These are phyloP conservation scores for Solanum bulbocastanum DNA, from an alignment of 257 asterid genomes.

Conservation along the genomic window DNA sequence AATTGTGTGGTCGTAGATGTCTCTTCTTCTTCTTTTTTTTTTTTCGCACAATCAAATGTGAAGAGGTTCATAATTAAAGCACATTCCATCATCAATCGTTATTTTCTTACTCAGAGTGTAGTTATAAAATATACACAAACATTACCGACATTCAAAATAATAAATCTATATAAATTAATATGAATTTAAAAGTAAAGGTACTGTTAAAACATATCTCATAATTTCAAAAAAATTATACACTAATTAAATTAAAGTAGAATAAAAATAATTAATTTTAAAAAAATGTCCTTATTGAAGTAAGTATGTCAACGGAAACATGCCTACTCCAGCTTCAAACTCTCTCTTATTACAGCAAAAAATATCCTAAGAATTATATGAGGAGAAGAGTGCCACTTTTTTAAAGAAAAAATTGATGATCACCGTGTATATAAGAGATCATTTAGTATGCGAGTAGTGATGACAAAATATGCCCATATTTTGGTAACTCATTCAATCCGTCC, in stretches of 20 bases:
- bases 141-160: too few relatives aligned
- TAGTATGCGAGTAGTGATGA: not conserved
- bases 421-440: not conserved
- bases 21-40: not conserved
- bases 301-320: not conserved
- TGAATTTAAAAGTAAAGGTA: too few relatives aligned
- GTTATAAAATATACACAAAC: too few relatives aligned
- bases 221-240: too few relatives aligned
- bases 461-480: too few relatives aligned
- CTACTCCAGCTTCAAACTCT: not conserved
- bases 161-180: too few relatives aligned
- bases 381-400: not conserved
- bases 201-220: not conserved
- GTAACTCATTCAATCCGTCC: too few relatives aligned
- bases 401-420: not conserved
- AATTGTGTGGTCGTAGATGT: not conserved
- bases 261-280: too few relatives aligned
- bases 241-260: too few relatives aligned
- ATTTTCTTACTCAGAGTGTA: not conserved
- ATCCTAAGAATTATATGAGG: not conserved
- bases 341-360: too few relatives aligned
- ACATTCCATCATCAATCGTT: too few relatives aligned
- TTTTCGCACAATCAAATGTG: not conserved
- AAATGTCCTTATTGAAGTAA: not conserved
- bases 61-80: not conserved